Conservation (phyloP, 176 grass and related monocot genomes). For the Oryza glumipatula region DNA sequence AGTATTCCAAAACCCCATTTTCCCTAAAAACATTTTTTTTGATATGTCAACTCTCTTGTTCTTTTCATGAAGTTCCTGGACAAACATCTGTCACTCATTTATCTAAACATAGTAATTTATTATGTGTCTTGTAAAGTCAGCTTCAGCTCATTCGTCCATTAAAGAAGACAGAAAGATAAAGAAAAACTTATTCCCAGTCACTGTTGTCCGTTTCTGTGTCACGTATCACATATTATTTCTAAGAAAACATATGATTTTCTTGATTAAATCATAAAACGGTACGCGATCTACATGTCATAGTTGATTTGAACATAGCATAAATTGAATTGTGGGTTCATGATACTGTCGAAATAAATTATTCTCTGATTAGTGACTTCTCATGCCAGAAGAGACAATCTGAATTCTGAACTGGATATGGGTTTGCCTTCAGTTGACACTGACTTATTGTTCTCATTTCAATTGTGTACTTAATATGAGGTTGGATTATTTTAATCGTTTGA, state of each 20-base stretch:
- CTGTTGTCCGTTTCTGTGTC: neutral
- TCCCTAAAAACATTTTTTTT: too few relatives aligned
- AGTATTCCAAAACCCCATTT: neutral
- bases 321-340: neutral
- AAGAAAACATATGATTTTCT: neutral
- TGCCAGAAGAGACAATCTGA: neutral
- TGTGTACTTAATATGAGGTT: neutral
- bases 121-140: too few relatives aligned
- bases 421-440: neutral
- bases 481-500: conserved; percentile 25
- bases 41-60: neutral
- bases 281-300: neutral
- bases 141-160: neutral
- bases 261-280: too few relatives aligned
- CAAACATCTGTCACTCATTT: neutral
- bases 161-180: neutral
- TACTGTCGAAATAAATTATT: neutral
- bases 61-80: neutral
- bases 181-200: neutral
- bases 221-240: neutral
- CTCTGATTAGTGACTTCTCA: conserved; percentile 1
- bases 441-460: conserved; percentile 13
- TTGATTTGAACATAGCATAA: neutral
- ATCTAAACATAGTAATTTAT: neutral
- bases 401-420: neutral